Evolutionary conservation across 495 filamentous ascomycete genomes (phyloP).

Genomic region (Pseudoneurospora amorphoporcata): DNA sequence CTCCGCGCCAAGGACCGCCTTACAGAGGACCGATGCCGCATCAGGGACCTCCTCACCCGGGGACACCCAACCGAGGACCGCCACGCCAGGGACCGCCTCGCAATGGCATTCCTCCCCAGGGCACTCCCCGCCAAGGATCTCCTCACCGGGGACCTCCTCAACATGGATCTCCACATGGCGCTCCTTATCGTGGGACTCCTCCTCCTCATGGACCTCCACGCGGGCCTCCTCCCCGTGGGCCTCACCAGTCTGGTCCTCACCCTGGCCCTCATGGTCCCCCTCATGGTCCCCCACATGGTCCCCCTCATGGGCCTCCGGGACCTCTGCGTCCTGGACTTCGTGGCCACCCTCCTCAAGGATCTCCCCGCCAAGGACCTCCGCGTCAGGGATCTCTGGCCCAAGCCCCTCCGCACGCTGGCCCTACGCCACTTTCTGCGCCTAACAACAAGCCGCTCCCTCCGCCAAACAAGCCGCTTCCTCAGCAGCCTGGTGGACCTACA

Average conservation of each 20-base stretch:
- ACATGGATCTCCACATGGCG: slow-evolving; percentile 3
- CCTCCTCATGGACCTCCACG: not conserved
- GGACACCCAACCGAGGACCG: not conserved
- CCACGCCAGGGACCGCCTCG: not conserved
- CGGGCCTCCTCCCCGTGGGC: slow-evolving; percentile 6
- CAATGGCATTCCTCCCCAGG: not conserved
- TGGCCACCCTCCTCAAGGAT: slow-evolving; percentile 5
- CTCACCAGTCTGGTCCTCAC: slow-evolving; percentile 7
- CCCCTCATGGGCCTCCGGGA: not conserved
- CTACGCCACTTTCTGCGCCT: slow-evolving; percentile 1
- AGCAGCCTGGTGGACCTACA: not conserved
- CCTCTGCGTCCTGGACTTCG: not conserved
- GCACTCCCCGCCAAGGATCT: not conserved
- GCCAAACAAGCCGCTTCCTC: not conserved
- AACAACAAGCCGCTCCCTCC: not conserved
- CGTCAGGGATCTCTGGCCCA: not conserved
- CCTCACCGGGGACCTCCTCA: not conserved
- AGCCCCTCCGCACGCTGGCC: not conserved
- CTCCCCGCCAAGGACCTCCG: slow-evolving; percentile 7
- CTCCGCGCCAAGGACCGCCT: slow-evolving; percentile 1
- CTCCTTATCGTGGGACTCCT: not conserved
- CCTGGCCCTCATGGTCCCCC: not conserved
- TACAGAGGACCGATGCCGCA: not conserved
- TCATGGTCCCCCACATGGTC: slow-evolving; percentile 4
- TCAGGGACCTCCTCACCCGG: not conserved